Base-by-base conservation (phyloP, 371 early-diverging fungal genomes). In the Mortierella sp. region DNA sequence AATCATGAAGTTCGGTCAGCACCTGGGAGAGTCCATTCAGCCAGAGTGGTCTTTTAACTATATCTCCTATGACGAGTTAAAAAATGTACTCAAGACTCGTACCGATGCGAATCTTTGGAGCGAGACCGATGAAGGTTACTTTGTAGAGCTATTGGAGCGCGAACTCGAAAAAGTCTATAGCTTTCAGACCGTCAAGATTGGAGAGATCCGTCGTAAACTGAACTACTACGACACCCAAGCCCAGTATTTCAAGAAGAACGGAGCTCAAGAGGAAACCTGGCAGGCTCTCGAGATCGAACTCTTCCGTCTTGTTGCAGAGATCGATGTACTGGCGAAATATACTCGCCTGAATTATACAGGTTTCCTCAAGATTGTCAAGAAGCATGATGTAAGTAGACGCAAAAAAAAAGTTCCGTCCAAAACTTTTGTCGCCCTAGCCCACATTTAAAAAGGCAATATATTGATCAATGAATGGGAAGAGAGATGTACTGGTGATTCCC, bases 361-460 rank as follows among this genome's bases (percentile, higher is more conserved):
- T 19, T 98, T 99, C 77, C 87, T 98, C 71, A 99, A 97, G 89
- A 96, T 98, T 71, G 91, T 99, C 77, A 98, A 98, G 86, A 98
- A 98, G 86, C 98, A 98, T 85, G 99, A 99, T 90, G 91, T 89
- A 89, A 87, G 87, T 80, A 45, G 3, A 28, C 58, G 62, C 52
- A 8, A 16, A 53, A 11, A 45, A 45, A 4, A 45, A 9, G 16
- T 45, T 11, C 45, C 45, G 15, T 45, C 45, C 0, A 11, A 45
- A 11, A 45, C 61, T 1, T 43, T 40, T 5, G 10, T 38, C 5
- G 15, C 41, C 13, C 43, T 15, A 19, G 10, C 22, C 7, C 36
- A 41, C 11, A 61, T 21, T 40, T 4, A 36, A 28, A 28, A 36
- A 36, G 36, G 36, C 36, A 36, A 36, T 36, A 36, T 21, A 28